A percentile compares a stretch with the other conserved stretches of the same genome.
phyloP scores from a whole-genome alignment of 148 eudicot species.

The Simmondsia chinensis region DNA sequence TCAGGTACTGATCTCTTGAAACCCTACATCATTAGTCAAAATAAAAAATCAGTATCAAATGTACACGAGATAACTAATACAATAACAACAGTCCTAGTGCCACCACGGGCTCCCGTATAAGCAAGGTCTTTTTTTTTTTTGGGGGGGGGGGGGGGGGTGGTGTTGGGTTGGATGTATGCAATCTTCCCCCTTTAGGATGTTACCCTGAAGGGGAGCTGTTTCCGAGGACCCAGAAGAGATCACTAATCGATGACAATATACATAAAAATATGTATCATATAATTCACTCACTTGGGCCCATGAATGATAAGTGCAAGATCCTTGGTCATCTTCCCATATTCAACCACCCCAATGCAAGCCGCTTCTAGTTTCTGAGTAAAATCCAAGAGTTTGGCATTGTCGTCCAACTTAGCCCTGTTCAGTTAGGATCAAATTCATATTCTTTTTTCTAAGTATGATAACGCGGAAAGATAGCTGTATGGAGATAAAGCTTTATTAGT shows the following conservation, averaged over 20 bases:
- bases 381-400: conserved; percentile 50
- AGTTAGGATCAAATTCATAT: conserved; percentile 2
- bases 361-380: conserved; percentile 84
- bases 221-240: no score
- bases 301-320: conserved; percentile 87
- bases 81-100: no score
- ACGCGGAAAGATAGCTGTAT: not conserved
- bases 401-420: conserved; percentile 71
- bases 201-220: no score
- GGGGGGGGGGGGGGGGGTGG: no score
- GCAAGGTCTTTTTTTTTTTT: no score
- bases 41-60: no score
- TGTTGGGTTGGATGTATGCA: no score
- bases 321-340: conserved; percentile 95
- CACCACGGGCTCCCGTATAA: no score
- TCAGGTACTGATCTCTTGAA: conserved; percentile 51
- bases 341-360: conserved; percentile 79
- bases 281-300: conserved; percentile 58
- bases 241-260: not conserved
- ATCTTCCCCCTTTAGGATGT: no score
- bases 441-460: not conserved
- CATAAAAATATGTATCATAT: not conserved
- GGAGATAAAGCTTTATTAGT: not conserved
- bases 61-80: no score
- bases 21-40: conserved; percentile 29